Percentiles rank a stretch among this genome's conserved stretches.
Evolutionary conservation across 2,329 filamentous ascomycete genomes (phyloP).

Genomic region (Xylaria arbuscula): DNA sequence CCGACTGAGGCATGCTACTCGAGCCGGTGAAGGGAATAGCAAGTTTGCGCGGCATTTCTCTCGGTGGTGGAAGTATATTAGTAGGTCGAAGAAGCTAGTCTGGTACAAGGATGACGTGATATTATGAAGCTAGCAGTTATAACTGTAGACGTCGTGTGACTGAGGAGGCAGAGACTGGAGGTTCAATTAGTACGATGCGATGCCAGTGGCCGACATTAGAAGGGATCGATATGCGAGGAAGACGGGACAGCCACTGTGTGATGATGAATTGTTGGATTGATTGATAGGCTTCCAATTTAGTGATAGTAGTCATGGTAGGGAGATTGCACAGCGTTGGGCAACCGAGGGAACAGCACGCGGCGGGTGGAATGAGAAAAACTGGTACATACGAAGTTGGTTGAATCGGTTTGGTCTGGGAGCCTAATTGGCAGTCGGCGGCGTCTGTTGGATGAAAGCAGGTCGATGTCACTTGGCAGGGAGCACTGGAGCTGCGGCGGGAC

Average conservation of each 20-base stretch:
- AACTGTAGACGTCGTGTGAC: conserved; percentile 25
- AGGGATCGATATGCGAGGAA: conserved; percentile 6
- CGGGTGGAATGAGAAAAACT: not conserved
- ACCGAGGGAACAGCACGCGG: not conserved
- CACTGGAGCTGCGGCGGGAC: conserved; percentile 28
- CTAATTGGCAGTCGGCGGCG: conserved; percentile 19
- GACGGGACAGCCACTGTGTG: not conserved
- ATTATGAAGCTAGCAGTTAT: conserved; percentile 31
- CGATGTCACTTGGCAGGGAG: conserved; percentile 18
- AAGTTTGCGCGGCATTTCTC: conserved; percentile 69
- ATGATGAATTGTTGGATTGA: not conserved
- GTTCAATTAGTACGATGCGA: conserved; percentile 18
- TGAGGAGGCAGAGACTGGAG: conserved; percentile 22
- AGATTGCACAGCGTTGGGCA: not conserved
- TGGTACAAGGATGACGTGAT: conserved; percentile 21
- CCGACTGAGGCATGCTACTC: conserved; percentile 60
- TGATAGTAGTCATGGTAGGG: conserved; percentile 12
- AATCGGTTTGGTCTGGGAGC: conserved; percentile 7
- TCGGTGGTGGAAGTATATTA: conserved; percentile 32
- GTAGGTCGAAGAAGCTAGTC: conserved; percentile 26
- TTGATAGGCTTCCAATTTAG: conserved; percentile 7
- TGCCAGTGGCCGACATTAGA: not conserved
- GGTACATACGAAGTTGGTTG: conserved; percentile 25
- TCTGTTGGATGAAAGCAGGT: conserved; percentile 28
- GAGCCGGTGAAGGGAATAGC: conserved; percentile 66